Evolutionary conservation across 108 stramenopile genomes (phyloP).

Genomic region (Asterionellopsis glacialis): DNA sequence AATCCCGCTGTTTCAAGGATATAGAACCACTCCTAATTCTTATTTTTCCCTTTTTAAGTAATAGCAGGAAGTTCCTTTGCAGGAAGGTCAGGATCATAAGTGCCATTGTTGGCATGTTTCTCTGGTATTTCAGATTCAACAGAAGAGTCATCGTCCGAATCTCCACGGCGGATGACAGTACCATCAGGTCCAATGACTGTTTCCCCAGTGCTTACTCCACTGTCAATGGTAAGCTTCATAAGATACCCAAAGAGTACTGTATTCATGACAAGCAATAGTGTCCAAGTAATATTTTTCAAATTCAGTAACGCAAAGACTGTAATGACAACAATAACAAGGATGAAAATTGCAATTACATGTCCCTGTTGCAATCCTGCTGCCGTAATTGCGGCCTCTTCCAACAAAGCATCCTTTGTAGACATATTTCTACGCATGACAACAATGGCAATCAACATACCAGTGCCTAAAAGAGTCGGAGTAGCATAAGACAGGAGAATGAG

Average conservation of each 20-base stretch:
- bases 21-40: too few relatives aligned
- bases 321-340: constrained; percentile 60
- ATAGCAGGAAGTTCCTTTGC: too few relatives aligned
- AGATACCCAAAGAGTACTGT: constrained; percentile 76
- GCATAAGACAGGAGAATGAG: background rate
- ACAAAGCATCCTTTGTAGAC: constrained; percentile 81
- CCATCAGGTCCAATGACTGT: constrained; percentile 82
- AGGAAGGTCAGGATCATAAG: too few relatives aligned
- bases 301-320: constrained; percentile 67
- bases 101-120: too few relatives aligned
- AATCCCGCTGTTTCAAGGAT: too few relatives aligned
- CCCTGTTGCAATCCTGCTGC: constrained; percentile 77
- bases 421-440: constrained; percentile 68
- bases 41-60: too few relatives aligned
- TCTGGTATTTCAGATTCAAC: too few relatives aligned
- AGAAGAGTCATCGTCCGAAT: constrained; percentile 38
- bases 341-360: constrained; percentile 72
- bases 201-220: constrained; percentile 58
- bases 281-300: constrained; percentile 80
- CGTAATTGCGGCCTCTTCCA: constrained; percentile 81
- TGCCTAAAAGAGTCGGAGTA: constrained; percentile 14
- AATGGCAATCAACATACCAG: constrained; percentile 68
- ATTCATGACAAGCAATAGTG: constrained; percentile 64
- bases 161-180: constrained; percentile 40
- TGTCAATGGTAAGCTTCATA: constrained; percentile 81